These are phyloP conservation scores for Chaetomium sp. DNA, from an alignment of 2,329 filamentous ascomycete species.

Conservation along the genomic window DNA sequence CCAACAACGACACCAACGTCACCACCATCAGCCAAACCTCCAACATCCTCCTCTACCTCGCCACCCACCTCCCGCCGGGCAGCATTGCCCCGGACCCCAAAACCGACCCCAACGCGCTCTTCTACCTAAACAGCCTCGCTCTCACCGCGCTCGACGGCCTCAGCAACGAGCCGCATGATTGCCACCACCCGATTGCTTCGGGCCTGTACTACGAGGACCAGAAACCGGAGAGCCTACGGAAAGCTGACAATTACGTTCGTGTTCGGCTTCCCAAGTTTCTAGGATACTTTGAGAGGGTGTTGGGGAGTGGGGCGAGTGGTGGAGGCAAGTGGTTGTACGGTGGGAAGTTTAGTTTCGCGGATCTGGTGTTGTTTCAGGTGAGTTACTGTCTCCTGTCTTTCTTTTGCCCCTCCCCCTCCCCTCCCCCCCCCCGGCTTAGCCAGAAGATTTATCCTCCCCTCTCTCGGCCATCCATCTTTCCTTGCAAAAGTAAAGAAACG, in stretches of 20 bases:
- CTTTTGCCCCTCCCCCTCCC: neutral
- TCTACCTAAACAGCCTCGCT: constrained; percentile 55
- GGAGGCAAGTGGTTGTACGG: constrained; percentile 62
- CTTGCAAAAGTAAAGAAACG: neutral
- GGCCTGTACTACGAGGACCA: constrained; percentile 67
- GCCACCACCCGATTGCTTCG: constrained; percentile 62
- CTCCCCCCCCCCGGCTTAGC: neutral
- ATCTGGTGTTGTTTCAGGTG: constrained; percentile 67
- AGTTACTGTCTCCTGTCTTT: constrained; percentile 12
- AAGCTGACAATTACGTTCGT: constrained; percentile 50
- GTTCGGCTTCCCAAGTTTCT: constrained; percentile 66
- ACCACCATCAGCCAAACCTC: constrained; percentile 62
- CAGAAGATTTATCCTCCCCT: neutral
- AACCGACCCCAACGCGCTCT: constrained; percentile 40
- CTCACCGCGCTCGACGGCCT: constrained; percentile 66
- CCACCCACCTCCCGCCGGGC: constrained; percentile 43
- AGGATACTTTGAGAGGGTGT: constrained; percentile 60
- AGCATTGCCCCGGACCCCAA: constrained; percentile 38
- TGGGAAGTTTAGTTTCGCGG: constrained; percentile 60
- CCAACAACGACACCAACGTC: no score
- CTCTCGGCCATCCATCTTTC: neutral
- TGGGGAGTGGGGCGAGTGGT: constrained; percentile 50
- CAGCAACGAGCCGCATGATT: constrained; percentile 66
- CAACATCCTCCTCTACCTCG: constrained; percentile 68
- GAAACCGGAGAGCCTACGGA: constrained; percentile 56